Evolutionary conservation across 2,329 filamentous ascomycete genomes (phyloP), one percentile per base, ranked within the genome.

Genomic region (Pseudopyrenochaeta lycopersici): DNA sequence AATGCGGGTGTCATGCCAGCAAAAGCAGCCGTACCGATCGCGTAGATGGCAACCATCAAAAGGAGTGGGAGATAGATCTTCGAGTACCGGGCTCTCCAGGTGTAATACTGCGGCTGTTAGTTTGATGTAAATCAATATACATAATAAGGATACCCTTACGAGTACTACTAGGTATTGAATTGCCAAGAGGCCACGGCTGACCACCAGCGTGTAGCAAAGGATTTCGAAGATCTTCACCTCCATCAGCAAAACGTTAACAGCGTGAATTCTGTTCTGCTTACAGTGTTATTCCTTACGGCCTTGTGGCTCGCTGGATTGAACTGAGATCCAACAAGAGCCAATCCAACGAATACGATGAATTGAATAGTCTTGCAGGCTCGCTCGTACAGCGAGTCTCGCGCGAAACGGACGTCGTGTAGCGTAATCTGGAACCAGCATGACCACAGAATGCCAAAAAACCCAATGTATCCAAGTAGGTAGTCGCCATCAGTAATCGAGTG

Each of bases 321-420:
- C 12, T 65, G 56, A 7, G 68, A 71, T 7, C 73, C 74, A 4
- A 73, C 73, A 6, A 76, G 60, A 40, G 74, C 73, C 32, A 76
- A 50, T 4, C 72, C 74, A 15, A 76, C 72, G 44, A 76, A 76
- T 3, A 67, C 65, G 27, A 73, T 71, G 55, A 76, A 75, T 45
- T 77, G 74, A 1, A 73, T 45, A 2, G 67, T 67, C 55, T 76
- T 77, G 68, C 72, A 76, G 7, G 60, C 50, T 7, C 74, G 68
- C 62, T 77, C 74, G 49, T 74, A 77, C 1, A 76, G 61, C 10
- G 67, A 72, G 45, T 76, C 74, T 44, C 73, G 64, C 1, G 74
- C 72, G 54, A 76, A 76, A 1, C 73, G 70, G n/a, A 76, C 73
- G 70, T 77, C 74, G 53, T 76, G 71, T 4, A 77, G 66, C 11